Evolutionary conservation across 2,329 filamentous ascomycete genomes (phyloP), one percentile per base, ranked within the genome.

Genomic region (Paraphoma sp.): DNA sequence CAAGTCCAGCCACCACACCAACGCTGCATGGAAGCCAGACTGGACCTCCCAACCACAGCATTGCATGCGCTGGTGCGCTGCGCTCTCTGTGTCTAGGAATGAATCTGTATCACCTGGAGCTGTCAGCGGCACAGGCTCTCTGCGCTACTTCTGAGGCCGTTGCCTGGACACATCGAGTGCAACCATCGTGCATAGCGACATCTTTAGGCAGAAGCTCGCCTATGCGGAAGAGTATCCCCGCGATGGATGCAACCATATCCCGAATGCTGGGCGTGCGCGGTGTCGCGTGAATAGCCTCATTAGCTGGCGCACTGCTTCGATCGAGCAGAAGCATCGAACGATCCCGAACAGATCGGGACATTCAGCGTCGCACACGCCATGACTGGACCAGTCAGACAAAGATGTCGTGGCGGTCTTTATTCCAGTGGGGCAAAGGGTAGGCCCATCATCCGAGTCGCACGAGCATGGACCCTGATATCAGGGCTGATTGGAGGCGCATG

Each of bases 131-230:
- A 65, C 62, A 67, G 61, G 53, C 61, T 62, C 56, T 49, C 48
- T 45, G 47, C 56, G 55, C 60, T 48, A 62, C 59, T 60, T 62
- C 67, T 64, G 57, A 56, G 63, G 51, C 64, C 33, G 33, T 57
- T 60, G 59, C 63, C 58, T 60, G 56, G 54, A 51, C 43, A 59
- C 46, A 48, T 58, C 59, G 50, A 56, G 57, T 62, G 66, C 67
- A 55, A 68, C 69, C 51, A 59, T 58, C 45, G 48, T 48, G 62
- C 67, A 64, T 67, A 60, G 61, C 60, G 63, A 51, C 41, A 59
- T 53, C 53, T 62, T 64, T 60, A 60, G 58, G 57, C 59, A 59
- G 47, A 54, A 52, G 18, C 43, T 45, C 48, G 49, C 40, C 38
- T 36, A 33, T 45, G 33, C 45, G 46, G 36, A 51, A 49, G 51